Conservation (phyloP, 495 filamentous ascomycete genomes). For the Immersiella caudata region DNA sequence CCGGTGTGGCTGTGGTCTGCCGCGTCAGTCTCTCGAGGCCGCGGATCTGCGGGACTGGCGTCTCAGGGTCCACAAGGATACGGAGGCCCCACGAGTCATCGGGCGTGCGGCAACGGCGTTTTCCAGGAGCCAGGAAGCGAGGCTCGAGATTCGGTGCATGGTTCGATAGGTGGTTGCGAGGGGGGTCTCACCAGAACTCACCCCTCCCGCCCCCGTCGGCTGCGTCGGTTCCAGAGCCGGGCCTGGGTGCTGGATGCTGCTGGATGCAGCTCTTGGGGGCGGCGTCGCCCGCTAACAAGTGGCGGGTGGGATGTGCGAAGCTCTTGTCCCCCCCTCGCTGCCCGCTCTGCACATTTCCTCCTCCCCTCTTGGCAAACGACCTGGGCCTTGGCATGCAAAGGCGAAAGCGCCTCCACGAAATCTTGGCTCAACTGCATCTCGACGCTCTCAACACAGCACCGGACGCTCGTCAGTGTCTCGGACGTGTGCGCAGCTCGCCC, state of each 20-base stretch:
- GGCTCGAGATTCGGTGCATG: neutral
- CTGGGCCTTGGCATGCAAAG: conserved; percentile 44
- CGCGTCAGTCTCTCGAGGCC: neutral
- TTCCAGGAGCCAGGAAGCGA: neutral
- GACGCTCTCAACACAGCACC: conserved; percentile 6
- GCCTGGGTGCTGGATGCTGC: neutral
- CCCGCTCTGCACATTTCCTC: conserved; percentile 24
- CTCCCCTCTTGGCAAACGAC: conserved; percentile 38
- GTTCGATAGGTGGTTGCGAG: neutral
- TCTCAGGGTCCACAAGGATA: neutral
- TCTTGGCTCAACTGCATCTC: conserved; percentile 32
- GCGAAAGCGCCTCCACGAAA: conserved; percentile 33
- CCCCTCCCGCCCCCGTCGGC: conserved; percentile 6
- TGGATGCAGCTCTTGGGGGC: conserved; percentile 2
- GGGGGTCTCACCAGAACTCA: neutral
- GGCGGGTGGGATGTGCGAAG: conserved; percentile 4
- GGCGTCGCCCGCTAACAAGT: neutral
- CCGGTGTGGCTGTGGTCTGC: neutral
- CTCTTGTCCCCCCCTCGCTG: conserved; percentile 10
- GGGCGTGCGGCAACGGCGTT: neutral
- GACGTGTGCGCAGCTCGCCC: conserved; percentile 11
- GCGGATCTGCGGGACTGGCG: conserved; percentile 3
- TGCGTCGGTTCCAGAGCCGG: conserved; percentile 6
- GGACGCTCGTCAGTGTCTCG: neutral
- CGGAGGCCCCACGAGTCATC: neutral